These are phyloP conservation scores for Malus hybrid DNA, from an alignment of 331 rosid species.

Conservation along the genomic window DNA sequence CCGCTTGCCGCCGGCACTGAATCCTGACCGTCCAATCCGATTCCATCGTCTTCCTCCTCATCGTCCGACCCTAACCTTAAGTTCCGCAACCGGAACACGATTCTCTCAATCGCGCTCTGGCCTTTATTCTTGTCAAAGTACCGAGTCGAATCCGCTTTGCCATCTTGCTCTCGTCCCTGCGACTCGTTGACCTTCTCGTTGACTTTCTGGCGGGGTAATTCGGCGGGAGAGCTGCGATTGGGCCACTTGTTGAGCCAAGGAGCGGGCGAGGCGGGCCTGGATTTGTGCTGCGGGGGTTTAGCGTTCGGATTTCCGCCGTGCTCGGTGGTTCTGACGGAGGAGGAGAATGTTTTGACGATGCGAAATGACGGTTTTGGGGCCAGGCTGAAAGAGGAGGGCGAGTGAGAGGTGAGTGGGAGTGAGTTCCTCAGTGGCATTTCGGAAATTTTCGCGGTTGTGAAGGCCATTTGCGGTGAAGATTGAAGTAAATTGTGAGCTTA, in stretches of 20 bases:
- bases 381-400: conserved; percentile 23
- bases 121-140: conserved; percentile 33
- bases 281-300: conserved; percentile 27
- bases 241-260: conserved; percentile 84
- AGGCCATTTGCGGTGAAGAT: conserved; percentile 32
- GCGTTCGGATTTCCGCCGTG: conserved; percentile 21
- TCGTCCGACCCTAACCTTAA: conserved; percentile 57
- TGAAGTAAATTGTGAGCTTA: not conserved
- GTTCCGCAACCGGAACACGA: conserved; percentile 71
- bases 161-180: conserved; percentile 10
- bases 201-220: conserved; percentile 12
- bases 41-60: conserved; percentile 32
- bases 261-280: conserved; percentile 36
- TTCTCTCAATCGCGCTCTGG: conserved; percentile 58
- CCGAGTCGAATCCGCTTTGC: conserved; percentile 13
- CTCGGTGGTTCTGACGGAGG: conserved; percentile 40
- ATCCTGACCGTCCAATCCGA: conserved; percentile 22
- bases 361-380: conserved; percentile 39
- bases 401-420: conserved; percentile 28
- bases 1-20: conserved; percentile 36
- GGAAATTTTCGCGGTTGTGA: conserved; percentile 38
- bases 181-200: conserved; percentile 21
- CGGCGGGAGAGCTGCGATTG: conserved; percentile 22
- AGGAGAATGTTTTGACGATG: conserved; percentile 38
- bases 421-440: conserved; percentile 48